Evolutionary conservation across 495 filamentous ascomycete genomes (phyloP).

Genomic region (Aspergillus baeticus): DNA sequence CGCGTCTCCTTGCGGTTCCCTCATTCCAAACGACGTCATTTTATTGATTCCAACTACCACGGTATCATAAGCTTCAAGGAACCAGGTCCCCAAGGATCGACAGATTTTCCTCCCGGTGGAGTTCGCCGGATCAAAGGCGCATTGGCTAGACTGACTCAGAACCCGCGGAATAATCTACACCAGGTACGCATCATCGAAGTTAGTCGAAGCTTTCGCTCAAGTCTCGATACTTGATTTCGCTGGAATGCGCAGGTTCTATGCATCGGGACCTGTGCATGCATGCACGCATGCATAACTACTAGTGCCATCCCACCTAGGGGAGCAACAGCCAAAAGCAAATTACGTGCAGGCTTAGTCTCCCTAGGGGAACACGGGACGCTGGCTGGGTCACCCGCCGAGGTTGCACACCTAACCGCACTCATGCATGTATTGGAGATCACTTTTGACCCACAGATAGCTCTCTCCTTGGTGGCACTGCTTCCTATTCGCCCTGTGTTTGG

Average conservation of each 20-base stretch:
- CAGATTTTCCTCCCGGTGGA: not conserved
- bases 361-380: no score
- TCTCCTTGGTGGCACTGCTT: not conserved
- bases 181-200: constrained; percentile 3
- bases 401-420: constrained; percentile 1
- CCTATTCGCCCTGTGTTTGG: not conserved
- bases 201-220: constrained; percentile 1
- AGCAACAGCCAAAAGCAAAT: not conserved
- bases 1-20: constrained; percentile 11
- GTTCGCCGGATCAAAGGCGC: not conserved
- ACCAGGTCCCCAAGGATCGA: constrained; percentile 3
- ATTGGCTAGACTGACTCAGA: not conserved
- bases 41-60: constrained; percentile 16
- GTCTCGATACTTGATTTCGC: not conserved
- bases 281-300: constrained; percentile 5
- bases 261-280: constrained; percentile 1
- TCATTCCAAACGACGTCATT: constrained; percentile 21
- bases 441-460: constrained; percentile 13
- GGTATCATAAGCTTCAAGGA: constrained; percentile 4
- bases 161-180: constrained; percentile 1
- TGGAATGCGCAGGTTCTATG: constrained; percentile 14
- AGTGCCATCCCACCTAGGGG: not conserved
- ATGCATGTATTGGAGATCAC: constrained; percentile 18
- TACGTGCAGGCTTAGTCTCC: not conserved
- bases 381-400: not conserved